Percentiles rank a stretch among this genome's conserved stretches.
phyloP scores from a whole-genome alignment of 495 filamentous ascomycete genomes.

The Penicillium ucsense region DNA sequence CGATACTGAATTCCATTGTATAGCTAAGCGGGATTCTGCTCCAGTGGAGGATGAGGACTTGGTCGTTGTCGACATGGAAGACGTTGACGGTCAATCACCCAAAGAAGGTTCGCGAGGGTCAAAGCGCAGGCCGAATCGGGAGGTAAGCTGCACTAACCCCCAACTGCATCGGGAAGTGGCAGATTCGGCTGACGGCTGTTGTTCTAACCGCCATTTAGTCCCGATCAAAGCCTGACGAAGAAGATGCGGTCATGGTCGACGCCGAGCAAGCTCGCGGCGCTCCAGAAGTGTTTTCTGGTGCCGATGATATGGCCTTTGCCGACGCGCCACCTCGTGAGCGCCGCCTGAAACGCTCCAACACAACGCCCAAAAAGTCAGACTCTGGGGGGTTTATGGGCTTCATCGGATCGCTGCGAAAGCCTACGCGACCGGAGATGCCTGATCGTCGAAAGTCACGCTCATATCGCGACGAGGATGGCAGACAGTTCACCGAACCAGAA shows the following conservation, averaged over 20 bases:
- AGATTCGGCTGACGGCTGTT: neutral
- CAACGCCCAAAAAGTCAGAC: slow-evolving; percentile 37
- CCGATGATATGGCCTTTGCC: slow-evolving; percentile 64
- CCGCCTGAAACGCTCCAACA: slow-evolving; percentile 33
- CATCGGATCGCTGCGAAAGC: slow-evolving; percentile 35
- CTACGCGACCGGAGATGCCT: slow-evolving; percentile 24
- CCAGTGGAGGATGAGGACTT: slow-evolving; percentile 50
- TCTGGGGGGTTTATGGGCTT: slow-evolving; percentile 39
- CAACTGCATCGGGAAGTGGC: neutral
- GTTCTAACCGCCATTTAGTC: slow-evolving; percentile 11
- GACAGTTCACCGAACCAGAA: slow-evolving; percentile 28
- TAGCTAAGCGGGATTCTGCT: slow-evolving; percentile 48
- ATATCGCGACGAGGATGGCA: slow-evolving; percentile 27
- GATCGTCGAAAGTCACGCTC: slow-evolving; percentile 34
- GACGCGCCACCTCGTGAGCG: slow-evolving; percentile 61
- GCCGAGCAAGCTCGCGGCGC: slow-evolving; percentile 26
- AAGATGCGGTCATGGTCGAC: slow-evolving; percentile 41
- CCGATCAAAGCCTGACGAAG: slow-evolving; percentile 23
- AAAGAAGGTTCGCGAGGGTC: slow-evolving; percentile 27
- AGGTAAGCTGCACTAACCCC: slow-evolving; percentile 15
- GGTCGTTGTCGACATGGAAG: slow-evolving; percentile 44
- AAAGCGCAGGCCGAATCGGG: slow-evolving; percentile 28
- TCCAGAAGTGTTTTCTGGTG: slow-evolving; percentile 32
- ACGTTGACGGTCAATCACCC: slow-evolving; percentile 32
- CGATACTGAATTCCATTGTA: neutral